Evolutionary conservation across 2,329 filamentous ascomycete genomes (phyloP), one percentile per base, ranked within the genome.

Genomic region (Pseudogymnoascus sp.): DNA sequence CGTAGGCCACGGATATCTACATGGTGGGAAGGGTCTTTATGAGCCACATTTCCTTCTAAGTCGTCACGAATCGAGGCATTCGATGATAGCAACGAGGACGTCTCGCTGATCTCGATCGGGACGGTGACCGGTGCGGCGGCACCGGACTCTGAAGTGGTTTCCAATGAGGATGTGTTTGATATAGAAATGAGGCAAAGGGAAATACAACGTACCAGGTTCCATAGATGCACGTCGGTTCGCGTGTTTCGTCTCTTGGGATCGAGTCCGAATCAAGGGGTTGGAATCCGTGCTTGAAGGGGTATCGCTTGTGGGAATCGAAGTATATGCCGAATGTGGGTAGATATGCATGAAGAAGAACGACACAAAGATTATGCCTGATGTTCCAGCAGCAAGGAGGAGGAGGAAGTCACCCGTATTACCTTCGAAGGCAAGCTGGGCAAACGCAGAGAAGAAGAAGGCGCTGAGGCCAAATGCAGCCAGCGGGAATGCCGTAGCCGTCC

Each of bases 401-500:
- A 99, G 81, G 69, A 97, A 93, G 40, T 84, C 84, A 63, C 88
- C 88, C 0, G 92, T 95, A 70, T 96, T 86, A 40, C 91, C 91
- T 2, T 91, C 90, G 72, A 96, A 93, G 42, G 91, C 78, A 56
- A 96, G 72, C 16, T 86, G 85, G 21, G 91, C 90, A 36, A 96
- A 77, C 2, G 88, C 82, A 0, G 95, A 93, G 77, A 97, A 99
- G 79, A 97, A 96, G 77, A 99, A 95, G 62, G 95, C 95, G 73
- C 93, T 97, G 63, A 99, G 78, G 2, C 95, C 95, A 72, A 97
- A 97, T 2, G 91, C 93, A 63, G 95, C 91, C 63, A 97, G 77
- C 5, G 95, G 93, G 70, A 97, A 95, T 1, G 93, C 93, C 5
- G 95, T 97, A 5, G 95, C 95, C 3, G 93, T 96, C 63, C 95